Evolutionary conservation across 2,329 filamentous ascomycete genomes (phyloP).

Genomic region (Penicillium aurantiogriseum): DNA sequence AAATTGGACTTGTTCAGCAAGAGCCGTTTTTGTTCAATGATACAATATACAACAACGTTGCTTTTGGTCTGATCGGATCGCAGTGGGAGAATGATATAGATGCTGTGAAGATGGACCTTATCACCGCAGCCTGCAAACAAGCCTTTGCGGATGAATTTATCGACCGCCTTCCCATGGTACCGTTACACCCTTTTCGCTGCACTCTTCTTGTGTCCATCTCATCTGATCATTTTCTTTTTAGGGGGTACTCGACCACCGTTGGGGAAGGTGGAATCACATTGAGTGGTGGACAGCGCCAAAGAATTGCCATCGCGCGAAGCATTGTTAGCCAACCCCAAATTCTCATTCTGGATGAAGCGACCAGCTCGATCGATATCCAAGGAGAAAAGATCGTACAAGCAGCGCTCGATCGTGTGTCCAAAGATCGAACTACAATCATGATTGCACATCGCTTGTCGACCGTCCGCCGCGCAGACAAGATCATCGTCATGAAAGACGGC

Average conservation of each 20-base stretch:
- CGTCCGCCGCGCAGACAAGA: slow-evolving; percentile 73
- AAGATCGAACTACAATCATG: slow-evolving; percentile 68
- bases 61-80: slow-evolving; percentile 52
- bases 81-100: slow-evolving; percentile 36
- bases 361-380: slow-evolving; percentile 61
- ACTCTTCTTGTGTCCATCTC: not conserved
- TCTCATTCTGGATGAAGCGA: slow-evolving; percentile 74
- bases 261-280: slow-evolving; percentile 76
- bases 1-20: slow-evolving; percentile 66
- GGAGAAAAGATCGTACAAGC: slow-evolving; percentile 56
- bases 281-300: slow-evolving; percentile 82
- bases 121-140: slow-evolving; percentile 63
- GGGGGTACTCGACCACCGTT: slow-evolving; percentile 70
- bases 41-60: slow-evolving; percentile 63
- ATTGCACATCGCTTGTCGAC: slow-evolving; percentile 74
- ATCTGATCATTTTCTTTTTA: slow-evolving; percentile 30
- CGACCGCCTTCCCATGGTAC: slow-evolving; percentile 53
- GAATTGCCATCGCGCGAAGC: slow-evolving; percentile 71
- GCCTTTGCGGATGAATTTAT: slow-evolving; percentile 71
- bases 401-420: slow-evolving; percentile 55
- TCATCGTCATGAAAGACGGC: slow-evolving; percentile 72
- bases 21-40: slow-evolving; percentile 68
- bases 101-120: slow-evolving; percentile 46
- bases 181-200: not conserved
- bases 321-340: slow-evolving; percentile 66